Base-by-base conservation (phyloP, 2,329 filamentous ascomycete genomes). In the Colletotrichum aenigma region DNA sequence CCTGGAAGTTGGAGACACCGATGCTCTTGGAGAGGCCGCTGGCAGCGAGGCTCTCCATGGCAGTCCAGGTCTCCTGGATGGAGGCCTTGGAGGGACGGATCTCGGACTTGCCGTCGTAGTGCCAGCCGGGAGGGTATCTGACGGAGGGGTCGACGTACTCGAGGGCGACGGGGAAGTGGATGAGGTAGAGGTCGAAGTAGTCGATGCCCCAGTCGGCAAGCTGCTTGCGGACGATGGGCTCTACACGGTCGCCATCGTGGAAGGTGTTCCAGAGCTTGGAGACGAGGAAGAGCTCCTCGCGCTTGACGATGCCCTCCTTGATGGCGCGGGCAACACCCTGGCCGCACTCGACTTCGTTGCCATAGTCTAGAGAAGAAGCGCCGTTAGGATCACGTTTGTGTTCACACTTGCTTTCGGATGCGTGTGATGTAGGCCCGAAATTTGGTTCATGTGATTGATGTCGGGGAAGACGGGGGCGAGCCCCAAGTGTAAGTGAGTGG, bases 201-300 rank as follows among this genome's bases (percentile, higher is more conserved):
- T 96, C 95, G 76, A 97, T 84, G 77, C 94, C 93, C 92, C 94
- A 96, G 88, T 96, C 94, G 79, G 92, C 90, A 77, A 96, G 92
- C 87, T 96, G 94, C 82, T 93, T 93, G 85, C 91, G 91, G 85
- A 89, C 90, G 82, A 97, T 95, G 74, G 93, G 92, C 86, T 93
- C 92, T 77, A 96, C 94, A 80, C 91, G 90, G 79, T 96, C 93
- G 80, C 89, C 89, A 81, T 96, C 94, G 89, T 98, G 95, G 91
- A 96, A 98, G 79, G 93, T 93, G 88, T 96, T 96, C 95, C 96
- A 98, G 74, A 98, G 93, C 89, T 98, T 98, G 86, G 94, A 95
- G 78, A 96, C 94, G 83, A 98, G 93, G 91, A 98, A 98, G 83
- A 98, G 94, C 28, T 98, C 95, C 85, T 94, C 92, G 76, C 95